Evolutionary conservation across 1,284 basidiomycete species (phyloP).

Genomic region (Omphalotus olearius): DNA sequence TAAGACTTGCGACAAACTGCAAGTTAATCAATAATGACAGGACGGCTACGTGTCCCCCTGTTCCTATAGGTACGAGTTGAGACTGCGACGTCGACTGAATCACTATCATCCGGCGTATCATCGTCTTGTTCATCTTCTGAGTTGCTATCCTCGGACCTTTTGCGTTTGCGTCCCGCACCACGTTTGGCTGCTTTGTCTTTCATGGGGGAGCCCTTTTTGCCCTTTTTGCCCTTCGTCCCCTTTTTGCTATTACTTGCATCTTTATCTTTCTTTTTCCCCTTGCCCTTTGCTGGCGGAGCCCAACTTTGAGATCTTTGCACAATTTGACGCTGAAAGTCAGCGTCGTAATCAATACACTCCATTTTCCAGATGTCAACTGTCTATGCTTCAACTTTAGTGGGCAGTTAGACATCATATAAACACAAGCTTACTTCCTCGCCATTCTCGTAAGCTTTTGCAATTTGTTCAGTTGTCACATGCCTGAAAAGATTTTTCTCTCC

Average conservation of each 20-base stretch:
- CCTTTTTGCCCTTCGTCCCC: neutral
- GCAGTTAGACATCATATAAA: neutral
- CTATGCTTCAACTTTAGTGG: conserved; percentile 8
- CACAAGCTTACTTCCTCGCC: conserved; percentile 18
- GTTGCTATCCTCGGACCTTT: neutral
- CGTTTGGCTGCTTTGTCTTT: neutral
- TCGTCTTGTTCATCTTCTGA: too few species aligned
- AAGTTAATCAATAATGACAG: too few species aligned
- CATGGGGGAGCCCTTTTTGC: neutral
- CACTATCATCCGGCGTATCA: neutral
- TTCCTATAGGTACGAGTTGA: too few species aligned
- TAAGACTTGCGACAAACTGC: too few species aligned
- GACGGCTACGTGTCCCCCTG: too few species aligned
- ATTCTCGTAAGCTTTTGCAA: neutral
- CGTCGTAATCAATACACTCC: conserved; percentile 27
- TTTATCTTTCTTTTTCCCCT: conserved; percentile 7
- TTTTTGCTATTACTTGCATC: neutral
- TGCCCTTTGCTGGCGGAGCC: conserved; percentile 10
- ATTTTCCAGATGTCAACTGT: conserved; percentile 24
- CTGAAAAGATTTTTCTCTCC: neutral
- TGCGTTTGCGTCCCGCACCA: neutral
- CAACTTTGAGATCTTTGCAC: conserved; percentile 20
- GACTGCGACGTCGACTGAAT: too few species aligned
- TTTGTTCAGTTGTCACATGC: neutral
- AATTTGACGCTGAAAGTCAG: conserved; percentile 22